Evolutionary conservation across 1,284 basidiomycete genomes (phyloP).

Genomic region (Papiliotrema flavescens): DNA sequence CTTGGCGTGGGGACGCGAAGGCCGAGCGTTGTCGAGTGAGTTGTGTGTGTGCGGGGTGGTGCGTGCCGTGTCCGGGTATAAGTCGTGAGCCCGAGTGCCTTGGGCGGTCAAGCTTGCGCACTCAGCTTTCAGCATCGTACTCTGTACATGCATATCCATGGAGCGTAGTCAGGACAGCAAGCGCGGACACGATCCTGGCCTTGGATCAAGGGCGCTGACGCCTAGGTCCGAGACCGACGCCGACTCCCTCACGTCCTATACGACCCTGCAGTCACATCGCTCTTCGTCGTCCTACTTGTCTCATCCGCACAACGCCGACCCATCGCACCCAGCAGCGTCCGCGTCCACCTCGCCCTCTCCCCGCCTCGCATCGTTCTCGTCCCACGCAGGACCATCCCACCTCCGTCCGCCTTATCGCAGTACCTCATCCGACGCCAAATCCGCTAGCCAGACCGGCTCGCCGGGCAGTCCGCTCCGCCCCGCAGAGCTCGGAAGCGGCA

Average conservation of each 20-base stretch:
- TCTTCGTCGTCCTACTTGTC: slow-evolving; percentile 4
- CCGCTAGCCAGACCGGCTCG: not conserved
- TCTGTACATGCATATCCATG: too few relatives aligned
- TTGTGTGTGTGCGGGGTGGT: too few relatives aligned
- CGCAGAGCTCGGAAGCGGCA: too few relatives aligned
- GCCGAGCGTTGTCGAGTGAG: slow-evolving; percentile 13
- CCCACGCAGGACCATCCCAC: not conserved
- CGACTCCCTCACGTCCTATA: not conserved
- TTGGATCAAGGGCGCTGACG: too few relatives aligned
- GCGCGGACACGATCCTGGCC: too few relatives aligned
- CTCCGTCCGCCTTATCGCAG: not conserved
- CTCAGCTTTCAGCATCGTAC: too few relatives aligned
- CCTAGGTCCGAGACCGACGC: slow-evolving; percentile 22
- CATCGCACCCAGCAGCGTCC: too few relatives aligned
- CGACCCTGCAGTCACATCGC: not conserved
- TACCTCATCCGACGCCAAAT: not conserved
- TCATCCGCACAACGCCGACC: not conserved
- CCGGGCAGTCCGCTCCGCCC: not conserved
- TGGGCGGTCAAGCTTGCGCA: too few relatives aligned
- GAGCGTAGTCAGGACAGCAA: too few relatives aligned
- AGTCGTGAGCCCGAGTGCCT: too few relatives aligned
- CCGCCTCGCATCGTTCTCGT: not conserved
- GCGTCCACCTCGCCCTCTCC: not conserved
- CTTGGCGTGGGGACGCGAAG: not conserved
- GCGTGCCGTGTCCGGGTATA: too few relatives aligned